These are phyloP conservation scores for Aschersonia sp. DNA, from an alignment of 2,329 filamentous ascomycete species.

Conservation along the genomic window DNA sequence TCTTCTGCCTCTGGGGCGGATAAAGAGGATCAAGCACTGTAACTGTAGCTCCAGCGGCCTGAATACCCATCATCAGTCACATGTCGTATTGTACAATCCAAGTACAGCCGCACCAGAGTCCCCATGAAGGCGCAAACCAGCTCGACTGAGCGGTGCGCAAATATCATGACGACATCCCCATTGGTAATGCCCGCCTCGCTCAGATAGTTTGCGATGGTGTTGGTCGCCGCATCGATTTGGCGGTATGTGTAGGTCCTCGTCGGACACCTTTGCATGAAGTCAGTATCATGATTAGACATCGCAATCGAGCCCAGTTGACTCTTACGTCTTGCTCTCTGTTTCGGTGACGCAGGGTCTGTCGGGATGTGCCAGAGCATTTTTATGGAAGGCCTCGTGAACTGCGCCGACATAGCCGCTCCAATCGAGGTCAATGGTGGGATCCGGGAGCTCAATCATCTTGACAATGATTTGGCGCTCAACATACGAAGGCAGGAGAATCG, in stretches of 20 bases:
- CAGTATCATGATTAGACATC: too few relatives aligned
- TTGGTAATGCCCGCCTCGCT: conserved; percentile 55
- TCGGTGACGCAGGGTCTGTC: conserved; percentile 38
- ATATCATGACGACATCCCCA: conserved; percentile 91
- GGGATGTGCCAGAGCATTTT: conserved; percentile 54
- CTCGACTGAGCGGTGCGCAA: conserved; percentile 62
- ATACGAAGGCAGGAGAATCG: too few relatives aligned
- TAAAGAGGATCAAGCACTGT: conserved; percentile 5
- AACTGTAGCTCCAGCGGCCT: conserved; percentile 10
- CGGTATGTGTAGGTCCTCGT: conserved; percentile 64
- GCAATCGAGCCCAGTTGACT: too few relatives aligned
- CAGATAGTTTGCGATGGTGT: conserved; percentile 67
- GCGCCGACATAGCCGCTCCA: conserved; percentile 49
- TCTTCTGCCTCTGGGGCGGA: conserved; percentile 30
- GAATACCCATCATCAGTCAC: too few relatives aligned
- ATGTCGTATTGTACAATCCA: too few relatives aligned
- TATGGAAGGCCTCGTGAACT: conserved; percentile 56
- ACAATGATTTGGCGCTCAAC: too few relatives aligned
- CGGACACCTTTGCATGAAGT: conserved; percentile 14
- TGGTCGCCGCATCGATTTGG: conserved; percentile 77
- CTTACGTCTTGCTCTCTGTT: conserved; percentile 18
- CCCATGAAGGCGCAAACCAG: conserved; percentile 54
- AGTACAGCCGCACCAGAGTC: too few relatives aligned
- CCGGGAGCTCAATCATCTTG: conserved; percentile 22
- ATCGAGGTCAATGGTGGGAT: conserved; percentile 52